phyloP scores from a whole-genome alignment of 176 grass and related monocot genomes.

The Elaeis guineensis region DNA sequence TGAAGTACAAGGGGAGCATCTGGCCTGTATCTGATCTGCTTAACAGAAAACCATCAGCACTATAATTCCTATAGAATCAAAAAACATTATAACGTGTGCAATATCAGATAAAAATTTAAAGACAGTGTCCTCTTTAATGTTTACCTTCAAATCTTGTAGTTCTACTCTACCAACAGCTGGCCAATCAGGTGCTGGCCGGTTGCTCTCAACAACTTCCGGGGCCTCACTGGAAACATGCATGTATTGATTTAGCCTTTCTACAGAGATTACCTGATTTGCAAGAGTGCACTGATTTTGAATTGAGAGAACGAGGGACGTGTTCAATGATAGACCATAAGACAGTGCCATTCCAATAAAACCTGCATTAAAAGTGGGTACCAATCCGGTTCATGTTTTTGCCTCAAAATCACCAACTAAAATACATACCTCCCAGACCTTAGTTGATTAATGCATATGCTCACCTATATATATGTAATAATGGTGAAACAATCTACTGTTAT shows the following conservation, averaged over 20 bases:
- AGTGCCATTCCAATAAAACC: constrained; percentile 92
- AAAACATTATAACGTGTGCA: background rate
- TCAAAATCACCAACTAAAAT: too few species aligned
- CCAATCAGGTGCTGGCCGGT: constrained; percentile 53
- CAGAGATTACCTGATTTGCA: constrained; percentile 78
- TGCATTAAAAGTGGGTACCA: constrained; percentile 10
- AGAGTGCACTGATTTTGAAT: constrained; percentile 87
- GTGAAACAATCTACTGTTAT: too few species aligned
- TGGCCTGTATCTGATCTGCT: constrained; percentile 75
- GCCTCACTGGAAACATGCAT: constrained; percentile 77
- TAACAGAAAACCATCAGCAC: constrained; percentile 16
- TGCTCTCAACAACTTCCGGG: constrained; percentile 51
- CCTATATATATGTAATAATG: too few species aligned
- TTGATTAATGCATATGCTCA: too few species aligned
- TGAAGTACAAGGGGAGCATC: constrained; percentile 64
- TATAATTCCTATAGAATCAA: background rate
- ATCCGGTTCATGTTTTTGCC: too few species aligned
- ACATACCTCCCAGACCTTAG: too few species aligned
- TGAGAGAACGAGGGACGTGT: constrained; percentile 58
- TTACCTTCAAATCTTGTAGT: constrained; percentile 77
- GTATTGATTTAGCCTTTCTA: constrained; percentile 88
- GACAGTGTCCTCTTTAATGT: background rate
- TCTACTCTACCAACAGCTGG: constrained; percentile 61
- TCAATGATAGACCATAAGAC: constrained; percentile 89
- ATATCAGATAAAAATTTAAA: background rate